Base-by-base conservation (phyloP, 495 filamentous ascomycete species). In the Cladorrhinum samala region DNA sequence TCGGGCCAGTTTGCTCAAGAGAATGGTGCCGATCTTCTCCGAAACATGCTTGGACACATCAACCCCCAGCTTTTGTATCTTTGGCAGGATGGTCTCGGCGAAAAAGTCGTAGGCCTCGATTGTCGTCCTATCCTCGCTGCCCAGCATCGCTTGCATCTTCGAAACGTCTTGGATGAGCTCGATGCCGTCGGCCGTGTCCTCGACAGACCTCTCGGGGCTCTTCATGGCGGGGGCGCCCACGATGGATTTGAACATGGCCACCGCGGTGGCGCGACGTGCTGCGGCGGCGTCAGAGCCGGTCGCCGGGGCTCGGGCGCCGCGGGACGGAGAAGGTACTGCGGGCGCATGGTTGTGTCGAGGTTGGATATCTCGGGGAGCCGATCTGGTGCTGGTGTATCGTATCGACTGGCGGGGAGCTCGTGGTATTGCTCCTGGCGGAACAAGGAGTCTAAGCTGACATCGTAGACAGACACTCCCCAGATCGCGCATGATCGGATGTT, bases 81-180 rank as follows among this genome's bases (percentile, higher is more conserved):
- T 56, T 14, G 70, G 72, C 17, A 64, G 61, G 19, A 74, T 60
- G n/a, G 66, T 60, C 17, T 67, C 52, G 11, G 68, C 61, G 52
- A 78, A 75, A 45, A 68, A 71, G 7, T 46, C 16, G 56, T 69
- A 80, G 11, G 72, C 62, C 1, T 69, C 62, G 9, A 51, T 30
- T 7, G 57, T 48, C 1, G 69, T 49, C 14, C 41, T 49, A 17
- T 46, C 33, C 37, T 57, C 58, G 2, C 50, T 55, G 1, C 65
- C 57, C 13, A 77, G 36, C 65, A 73, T 75, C 16, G 57, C 55
- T 50, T 67, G 62, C 21, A 76, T 59, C 40, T 61, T 62, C 24
- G 64, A 62, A 16, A 64, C 62, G 20, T 68, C 59, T 50, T 67
- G 49, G 14, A 64, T 23, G 11, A 61, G 40, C 16, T 57, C 43